A percentile compares a stretch with the other conserved stretches of the same genome.
Evolutionary conservation across 1,284 basidiomycete genomes (phyloP).

Genomic region (Erythrobasidium hasegawianum): DNA sequence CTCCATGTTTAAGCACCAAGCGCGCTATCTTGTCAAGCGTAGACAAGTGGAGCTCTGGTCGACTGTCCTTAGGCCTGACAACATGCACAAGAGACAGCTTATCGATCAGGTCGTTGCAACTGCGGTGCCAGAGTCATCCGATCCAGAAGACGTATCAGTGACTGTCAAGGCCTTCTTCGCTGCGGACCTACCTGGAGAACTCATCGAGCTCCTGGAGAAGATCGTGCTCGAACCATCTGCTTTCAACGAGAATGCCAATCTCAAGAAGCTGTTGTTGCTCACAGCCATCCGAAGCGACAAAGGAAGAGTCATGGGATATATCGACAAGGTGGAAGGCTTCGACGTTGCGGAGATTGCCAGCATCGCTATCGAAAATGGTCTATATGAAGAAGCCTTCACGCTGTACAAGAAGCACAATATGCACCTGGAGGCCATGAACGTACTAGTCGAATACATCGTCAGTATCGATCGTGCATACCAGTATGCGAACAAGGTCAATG

Average conservation of each 20-base stretch:
- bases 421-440: constrained; percentile 91
- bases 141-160: constrained; percentile 96
- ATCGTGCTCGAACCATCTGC: constrained; percentile 96
- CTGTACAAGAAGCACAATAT: constrained; percentile 95
- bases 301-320: constrained; percentile 97
- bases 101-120: constrained; percentile 95
- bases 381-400: constrained; percentile 94
- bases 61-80: constrained; percentile 85
- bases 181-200: constrained; percentile 92
- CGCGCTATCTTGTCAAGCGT: constrained; percentile 94
- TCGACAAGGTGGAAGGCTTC: constrained; percentile 95
- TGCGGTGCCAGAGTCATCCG: constrained; percentile 93
- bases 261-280: constrained; percentile 90
- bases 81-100: constrained; percentile 85
- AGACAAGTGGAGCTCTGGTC: constrained; percentile 95
- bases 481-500: constrained; percentile 94
- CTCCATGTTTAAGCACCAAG: constrained; percentile 99
- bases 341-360: constrained; percentile 91
- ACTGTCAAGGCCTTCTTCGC: constrained; percentile 99
- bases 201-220: constrained; percentile 97
- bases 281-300: constrained; percentile 98
- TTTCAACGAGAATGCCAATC: constrained; percentile 94
- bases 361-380: constrained; percentile 92
- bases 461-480: constrained; percentile 95
- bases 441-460: constrained; percentile 96